Conservation (phyloP, 192 early-diverging fungal species). For the Dissophora globulifera region DNA sequence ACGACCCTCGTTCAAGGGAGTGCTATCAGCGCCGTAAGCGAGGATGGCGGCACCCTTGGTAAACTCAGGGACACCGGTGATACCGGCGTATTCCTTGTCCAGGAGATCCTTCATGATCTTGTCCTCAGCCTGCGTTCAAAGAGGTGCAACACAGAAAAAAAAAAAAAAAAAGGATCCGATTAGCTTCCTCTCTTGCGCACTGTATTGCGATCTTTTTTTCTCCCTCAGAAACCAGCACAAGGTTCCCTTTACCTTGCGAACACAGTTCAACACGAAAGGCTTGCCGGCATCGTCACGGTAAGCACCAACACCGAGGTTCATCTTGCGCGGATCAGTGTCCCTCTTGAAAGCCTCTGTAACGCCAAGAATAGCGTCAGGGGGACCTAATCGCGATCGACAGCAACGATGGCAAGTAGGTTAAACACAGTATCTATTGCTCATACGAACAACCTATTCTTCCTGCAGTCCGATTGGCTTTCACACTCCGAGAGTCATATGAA, state of each 20-base stretch:
- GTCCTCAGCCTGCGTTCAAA: conserved; percentile 81
- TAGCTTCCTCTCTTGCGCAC: neutral
- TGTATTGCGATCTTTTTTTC: no score
- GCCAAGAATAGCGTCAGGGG: conserved; percentile 84
- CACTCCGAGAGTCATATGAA: no score
- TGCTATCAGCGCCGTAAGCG: conserved; percentile 83
- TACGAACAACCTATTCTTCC: no score
- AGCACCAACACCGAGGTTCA: conserved; percentile 98
- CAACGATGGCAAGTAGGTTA: no score
- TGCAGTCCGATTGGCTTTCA: no score
- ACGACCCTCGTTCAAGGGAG: conserved; percentile 72
- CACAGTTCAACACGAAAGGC: conserved; percentile 91
- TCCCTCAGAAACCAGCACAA: neutral
- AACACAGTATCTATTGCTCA: no score
- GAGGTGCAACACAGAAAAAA: neutral
- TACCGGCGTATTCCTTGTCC: conserved; percentile 98
- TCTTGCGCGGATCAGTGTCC: conserved; percentile 90
- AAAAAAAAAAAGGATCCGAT: neutral
- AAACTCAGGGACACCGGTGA: conserved; percentile 91
- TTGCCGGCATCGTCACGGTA: conserved; percentile 94
- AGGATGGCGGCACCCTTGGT: conserved; percentile 83
- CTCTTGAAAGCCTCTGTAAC: conserved; percentile 97
- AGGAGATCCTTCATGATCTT: conserved; percentile 71
- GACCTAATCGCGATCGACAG: conserved; percentile 55
- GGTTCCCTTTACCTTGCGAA: conserved; percentile 75